Conservation (phyloP, 176 grass and related monocot species). For the Melocanna baccifera region DNA sequence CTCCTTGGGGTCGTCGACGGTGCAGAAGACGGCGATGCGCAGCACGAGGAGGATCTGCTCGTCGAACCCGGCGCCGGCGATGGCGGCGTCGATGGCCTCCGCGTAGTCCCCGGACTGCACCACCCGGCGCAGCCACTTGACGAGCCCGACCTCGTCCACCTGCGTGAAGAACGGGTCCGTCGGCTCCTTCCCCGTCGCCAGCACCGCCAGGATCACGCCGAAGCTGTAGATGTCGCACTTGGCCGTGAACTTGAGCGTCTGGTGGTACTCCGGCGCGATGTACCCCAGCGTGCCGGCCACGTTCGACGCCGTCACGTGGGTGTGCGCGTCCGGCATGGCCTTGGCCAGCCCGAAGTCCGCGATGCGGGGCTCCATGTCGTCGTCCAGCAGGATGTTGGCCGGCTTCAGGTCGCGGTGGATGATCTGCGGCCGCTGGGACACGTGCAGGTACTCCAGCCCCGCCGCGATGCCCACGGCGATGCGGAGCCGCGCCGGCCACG, state of each 20-base stretch:
- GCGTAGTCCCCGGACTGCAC: conserved; percentile 16
- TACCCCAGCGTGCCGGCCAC: conserved; percentile 73
- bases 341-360: conserved; percentile 85
- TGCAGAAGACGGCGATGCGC: conserved; percentile 75
- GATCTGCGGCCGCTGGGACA: conserved; percentile 60
- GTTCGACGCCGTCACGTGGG: conserved; percentile 50
- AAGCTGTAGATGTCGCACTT: conserved; percentile 95
- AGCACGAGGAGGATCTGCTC: conserved; percentile 72
- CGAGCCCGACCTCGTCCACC: conserved; percentile 55
- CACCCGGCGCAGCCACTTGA: conserved; percentile 58
- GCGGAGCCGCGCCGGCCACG: conserved; percentile 53
- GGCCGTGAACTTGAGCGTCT: conserved; percentile 66
- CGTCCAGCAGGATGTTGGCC: conserved; percentile 84
- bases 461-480: conserved; percentile 67
- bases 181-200: conserved; percentile 77
- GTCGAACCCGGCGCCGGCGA: conserved; percentile 45
- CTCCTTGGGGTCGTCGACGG: conserved; percentile 49
- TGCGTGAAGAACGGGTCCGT: conserved; percentile 61
- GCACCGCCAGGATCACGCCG: conserved; percentile 76
- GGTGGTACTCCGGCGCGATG: conserved; percentile 91
- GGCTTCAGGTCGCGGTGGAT: conserved; percentile 91
- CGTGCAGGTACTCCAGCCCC: conserved; percentile 81
- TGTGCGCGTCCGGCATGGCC: conserved; percentile 50
- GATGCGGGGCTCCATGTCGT: conserved; percentile 74
- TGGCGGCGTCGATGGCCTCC: conserved; percentile 44